phyloP scores from a whole-genome alignment of 2,329 filamentous ascomycete species.

The Phyllosticta ampelicida region DNA sequence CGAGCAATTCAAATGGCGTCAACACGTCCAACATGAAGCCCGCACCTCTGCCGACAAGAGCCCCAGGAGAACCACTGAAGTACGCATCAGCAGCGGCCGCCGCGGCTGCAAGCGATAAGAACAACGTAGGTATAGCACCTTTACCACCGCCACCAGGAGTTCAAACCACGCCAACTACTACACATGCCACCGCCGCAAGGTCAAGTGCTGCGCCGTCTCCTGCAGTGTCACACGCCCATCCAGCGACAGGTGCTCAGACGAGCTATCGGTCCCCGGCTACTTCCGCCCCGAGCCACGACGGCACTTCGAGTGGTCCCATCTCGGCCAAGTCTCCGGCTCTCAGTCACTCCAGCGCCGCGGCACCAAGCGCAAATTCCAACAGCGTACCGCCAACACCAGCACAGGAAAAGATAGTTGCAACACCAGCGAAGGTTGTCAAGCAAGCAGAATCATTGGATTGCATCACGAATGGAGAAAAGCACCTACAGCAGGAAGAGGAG shows the following conservation, averaged over 20 bases:
- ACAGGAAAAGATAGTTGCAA: slow-evolving; percentile 29
- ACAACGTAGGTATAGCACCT: slow-evolving; percentile 79
- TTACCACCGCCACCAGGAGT: slow-evolving; percentile 76
- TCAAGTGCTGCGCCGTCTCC: slow-evolving; percentile 48
- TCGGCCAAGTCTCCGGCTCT: slow-evolving; percentile 44
- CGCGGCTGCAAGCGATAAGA: slow-evolving; percentile 82
- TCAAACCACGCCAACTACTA: slow-evolving; percentile 16
- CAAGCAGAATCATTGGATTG: slow-evolving; percentile 14
- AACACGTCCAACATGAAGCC: slow-evolving; percentile 73
- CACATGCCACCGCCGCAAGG: slow-evolving; percentile 39
- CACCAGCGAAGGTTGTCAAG: slow-evolving; percentile 28
- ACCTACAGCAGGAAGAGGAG: slow-evolving; percentile 43
- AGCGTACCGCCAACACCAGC: slow-evolving; percentile 37
- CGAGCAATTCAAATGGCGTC: slow-evolving; percentile 50
- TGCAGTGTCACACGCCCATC: slow-evolving; percentile 29
- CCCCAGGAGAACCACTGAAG: slow-evolving; percentile 82
- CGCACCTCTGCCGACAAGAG: slow-evolving; percentile 71
- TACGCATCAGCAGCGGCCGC: slow-evolving; percentile 95
- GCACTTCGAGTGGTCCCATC: slow-evolving; percentile 21
- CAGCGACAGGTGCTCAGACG: slow-evolving; percentile 14
- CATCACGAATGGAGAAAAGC: slow-evolving; percentile 43
- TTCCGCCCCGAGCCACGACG: slow-evolving; percentile 27
- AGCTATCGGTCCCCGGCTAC: slow-evolving; percentile 26
- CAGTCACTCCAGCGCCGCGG: slow-evolving; percentile 33
- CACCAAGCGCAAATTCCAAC: slow-evolving; percentile 29